Base-by-base conservation (phyloP, 768 basidiomycete species). In the Hypholoma sublateritium region DNA sequence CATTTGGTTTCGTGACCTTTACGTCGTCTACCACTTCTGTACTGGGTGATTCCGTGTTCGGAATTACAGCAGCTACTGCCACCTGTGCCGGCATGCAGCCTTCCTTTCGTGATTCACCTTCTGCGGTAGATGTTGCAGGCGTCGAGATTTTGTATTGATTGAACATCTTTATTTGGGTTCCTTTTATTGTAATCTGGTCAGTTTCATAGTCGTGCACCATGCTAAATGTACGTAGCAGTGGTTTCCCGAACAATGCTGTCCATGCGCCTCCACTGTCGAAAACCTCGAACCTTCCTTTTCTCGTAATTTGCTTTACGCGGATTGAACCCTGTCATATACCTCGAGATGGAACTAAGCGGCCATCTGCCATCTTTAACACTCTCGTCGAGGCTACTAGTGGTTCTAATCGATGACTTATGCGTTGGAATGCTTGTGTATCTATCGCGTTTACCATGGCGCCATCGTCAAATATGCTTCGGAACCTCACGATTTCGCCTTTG, bases 331-430 rank as follows among this genome's bases (percentile, higher is more conserved):
- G 39, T 66, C 68, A 71, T 3, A 35, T 4, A 11, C 60, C 67
- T 21, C 39, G 1, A 0, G 66, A 67, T 5, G 35, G 37, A 2
- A 69, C 64, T 0, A 67, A 17, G 8, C 32, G 11, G 0, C 73
- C 70, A 57, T 71, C 66, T 14, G 73, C 75, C 74, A 77, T 73
- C 2, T 66, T 42, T 5, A 76, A 57, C 1, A n/a, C 19, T 34
- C 54, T 58, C 0, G 5, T 4, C 1, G 72, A 74, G 4, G 37
- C 53, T 4, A 25, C 6, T 16, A 54, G 52, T 0, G 16, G 5
- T 8, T 61, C 45, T 5, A 73, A 21, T n/a, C 55, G n/a, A 6
- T 55, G 46, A 16, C 55, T 42, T 16, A 63, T 42, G n/a, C 21
- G 36, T 12, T 50, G 37, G 57, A 59, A 71, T 5, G 67, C 45